phyloP scores from a whole-genome alignment of 2,329 filamentous ascomycete genomes.

The Diplocarpon rosae region DNA sequence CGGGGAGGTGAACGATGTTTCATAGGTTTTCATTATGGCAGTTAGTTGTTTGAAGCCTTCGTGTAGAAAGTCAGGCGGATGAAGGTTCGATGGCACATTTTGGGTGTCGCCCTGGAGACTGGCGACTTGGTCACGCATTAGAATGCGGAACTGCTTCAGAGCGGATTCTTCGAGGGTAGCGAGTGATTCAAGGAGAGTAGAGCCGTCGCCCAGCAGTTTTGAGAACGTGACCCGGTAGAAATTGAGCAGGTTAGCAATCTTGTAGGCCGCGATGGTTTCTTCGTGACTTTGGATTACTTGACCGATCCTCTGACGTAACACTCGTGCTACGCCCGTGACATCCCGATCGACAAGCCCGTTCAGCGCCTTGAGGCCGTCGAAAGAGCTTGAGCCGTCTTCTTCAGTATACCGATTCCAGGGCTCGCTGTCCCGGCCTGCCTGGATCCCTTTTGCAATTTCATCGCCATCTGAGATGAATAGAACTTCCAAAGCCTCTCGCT shows the following conservation, averaged over 20 bases:
- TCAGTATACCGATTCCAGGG: constrained; percentile 61
- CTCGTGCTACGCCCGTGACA: constrained; percentile 65
- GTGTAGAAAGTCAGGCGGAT: constrained; percentile 67
- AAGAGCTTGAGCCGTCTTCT: constrained; percentile 43
- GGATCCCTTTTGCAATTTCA: constrained; percentile 73
- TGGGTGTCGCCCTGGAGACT: constrained; percentile 63
- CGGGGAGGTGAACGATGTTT: constrained; percentile 59
- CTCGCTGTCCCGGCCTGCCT: constrained; percentile 70
- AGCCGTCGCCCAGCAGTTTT: constrained; percentile 61
- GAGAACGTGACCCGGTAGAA: constrained; percentile 85
- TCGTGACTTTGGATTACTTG: constrained; percentile 89
- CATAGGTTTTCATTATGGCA: constrained; percentile 75
- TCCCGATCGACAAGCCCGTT: constrained; percentile 81
- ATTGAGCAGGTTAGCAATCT: constrained; percentile 74
- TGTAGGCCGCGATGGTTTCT: constrained; percentile 79
- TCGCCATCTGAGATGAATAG: constrained; percentile 86
- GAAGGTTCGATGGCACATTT: constrained; percentile 59
- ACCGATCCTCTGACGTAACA: constrained; percentile 82
- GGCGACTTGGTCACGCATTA: constrained; percentile 71
- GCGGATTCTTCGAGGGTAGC: constrained; percentile 62
- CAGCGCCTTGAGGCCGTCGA: constrained; percentile 72
- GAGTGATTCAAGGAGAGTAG: constrained; percentile 59
- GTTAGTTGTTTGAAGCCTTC: constrained; percentile 70
- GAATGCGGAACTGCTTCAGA: constrained; percentile 67
- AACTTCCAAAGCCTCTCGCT: constrained; percentile 82